Conservation (phyloP, 2,329 filamentous ascomycete species). For the Pyricularia sp. region DNA sequence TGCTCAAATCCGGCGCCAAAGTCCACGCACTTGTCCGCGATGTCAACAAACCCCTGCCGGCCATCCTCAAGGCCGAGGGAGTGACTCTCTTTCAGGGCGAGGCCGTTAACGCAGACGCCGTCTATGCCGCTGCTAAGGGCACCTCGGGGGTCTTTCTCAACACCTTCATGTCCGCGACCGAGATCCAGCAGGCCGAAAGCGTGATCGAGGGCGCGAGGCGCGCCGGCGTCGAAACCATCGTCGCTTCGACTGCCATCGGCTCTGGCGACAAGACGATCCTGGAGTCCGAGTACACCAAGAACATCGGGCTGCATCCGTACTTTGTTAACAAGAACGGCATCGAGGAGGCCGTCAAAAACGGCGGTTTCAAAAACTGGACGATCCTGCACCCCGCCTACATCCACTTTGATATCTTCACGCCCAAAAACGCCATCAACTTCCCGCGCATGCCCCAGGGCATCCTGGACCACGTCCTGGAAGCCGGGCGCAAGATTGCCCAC, state of each 20-base stretch:
- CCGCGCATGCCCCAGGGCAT: conserved; percentile 18
- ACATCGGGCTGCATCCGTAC: conserved; percentile 16
- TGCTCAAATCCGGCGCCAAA: conserved; percentile 22
- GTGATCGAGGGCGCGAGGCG: conserved; percentile 20
- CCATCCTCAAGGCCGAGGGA: conserved; percentile 13
- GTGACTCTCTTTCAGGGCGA: conserved; percentile 27
- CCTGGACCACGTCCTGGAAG: conserved; percentile 16
- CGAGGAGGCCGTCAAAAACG: conserved; percentile 21
- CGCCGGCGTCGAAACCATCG: conserved; percentile 19
- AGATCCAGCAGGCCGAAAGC: conserved; percentile 20
- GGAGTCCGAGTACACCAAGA: conserved; percentile 12
- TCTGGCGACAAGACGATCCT: conserved; percentile 13
- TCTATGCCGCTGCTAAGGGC: conserved; percentile 22
- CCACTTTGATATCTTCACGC: conserved; percentile 18
- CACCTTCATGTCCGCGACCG: conserved; percentile 17
- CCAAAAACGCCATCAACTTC: conserved; percentile 16
- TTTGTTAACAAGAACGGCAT: conserved; percentile 26
- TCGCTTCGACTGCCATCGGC: conserved; percentile 16
- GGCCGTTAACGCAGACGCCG: conserved; percentile 19
- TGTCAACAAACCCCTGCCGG: conserved; percentile 17
- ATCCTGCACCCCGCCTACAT: conserved; percentile 22
- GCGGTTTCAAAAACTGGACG: conserved; percentile 21
- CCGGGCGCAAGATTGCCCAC: conserved; percentile 14
- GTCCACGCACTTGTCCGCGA: conserved; percentile 27
- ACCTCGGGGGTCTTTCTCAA: conserved; percentile 22